Evolutionary conservation across 306 rosid genomes (phyloP).

Genomic region (Prunus davidiana): DNA sequence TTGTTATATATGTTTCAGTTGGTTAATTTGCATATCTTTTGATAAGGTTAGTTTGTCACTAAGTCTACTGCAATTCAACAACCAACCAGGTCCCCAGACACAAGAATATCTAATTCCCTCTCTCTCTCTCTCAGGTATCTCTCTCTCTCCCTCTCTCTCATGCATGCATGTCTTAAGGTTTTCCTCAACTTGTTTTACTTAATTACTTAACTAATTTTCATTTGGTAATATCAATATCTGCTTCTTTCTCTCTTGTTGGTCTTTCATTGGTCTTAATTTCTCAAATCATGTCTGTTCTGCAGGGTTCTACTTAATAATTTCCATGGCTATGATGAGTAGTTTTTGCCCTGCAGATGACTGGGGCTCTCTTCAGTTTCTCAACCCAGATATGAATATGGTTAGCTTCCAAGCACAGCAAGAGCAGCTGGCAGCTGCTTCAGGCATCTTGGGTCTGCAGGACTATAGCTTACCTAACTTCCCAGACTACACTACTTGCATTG

Average conservation of each 20-base stretch:
- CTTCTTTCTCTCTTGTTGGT: neutral
- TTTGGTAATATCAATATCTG: too few species aligned
- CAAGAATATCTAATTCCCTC: neutral
- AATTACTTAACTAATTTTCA: neutral
- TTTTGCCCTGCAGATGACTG: conserved; percentile 17
- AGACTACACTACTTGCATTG: conserved; percentile 7
- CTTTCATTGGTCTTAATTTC: neutral
- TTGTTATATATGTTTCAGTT: neutral
- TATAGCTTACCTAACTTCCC: neutral
- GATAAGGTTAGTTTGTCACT: neutral
- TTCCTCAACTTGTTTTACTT: neutral
- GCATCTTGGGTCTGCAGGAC: neutral
- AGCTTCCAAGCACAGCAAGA: conserved; percentile 18
- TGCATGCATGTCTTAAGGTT: conserved; percentile 2
- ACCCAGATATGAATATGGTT: neutral
- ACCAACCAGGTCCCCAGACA: neutral
- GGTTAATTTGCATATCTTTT: neutral
- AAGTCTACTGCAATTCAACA: conserved; percentile 28
- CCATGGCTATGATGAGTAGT: conserved; percentile 27
- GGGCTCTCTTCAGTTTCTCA: conserved; percentile 13
- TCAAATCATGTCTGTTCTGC: neutral
- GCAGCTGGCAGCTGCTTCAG: neutral
- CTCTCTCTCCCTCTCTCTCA: neutral
- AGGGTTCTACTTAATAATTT: neutral
- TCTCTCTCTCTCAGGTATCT: neutral